Conservation (phyloP, 108 stramenopile species). For the Pseudonitzschia multistriata region DNA sequence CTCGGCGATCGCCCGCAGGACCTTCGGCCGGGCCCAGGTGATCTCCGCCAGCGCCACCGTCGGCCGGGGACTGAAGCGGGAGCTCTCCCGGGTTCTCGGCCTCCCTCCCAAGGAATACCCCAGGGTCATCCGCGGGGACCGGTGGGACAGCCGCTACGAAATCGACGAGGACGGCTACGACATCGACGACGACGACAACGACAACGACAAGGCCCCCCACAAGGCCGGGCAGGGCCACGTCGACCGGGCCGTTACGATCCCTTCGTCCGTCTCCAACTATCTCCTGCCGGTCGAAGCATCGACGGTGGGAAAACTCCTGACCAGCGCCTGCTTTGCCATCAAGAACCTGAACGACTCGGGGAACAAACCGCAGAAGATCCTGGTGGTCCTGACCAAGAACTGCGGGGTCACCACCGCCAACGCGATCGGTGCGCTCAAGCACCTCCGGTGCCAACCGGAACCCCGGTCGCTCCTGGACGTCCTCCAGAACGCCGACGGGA, state of each 20-base stretch:
- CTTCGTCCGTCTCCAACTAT: slow-evolving; percentile 72
- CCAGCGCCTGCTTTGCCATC: slow-evolving; percentile 60
- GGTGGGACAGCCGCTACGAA: slow-evolving; percentile 30
- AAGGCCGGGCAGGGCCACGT: slow-evolving; percentile 39
- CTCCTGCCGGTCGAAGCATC: slow-evolving; percentile 59
- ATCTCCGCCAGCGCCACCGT: slow-evolving; percentile 93
- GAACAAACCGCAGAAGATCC: slow-evolving; percentile 35
- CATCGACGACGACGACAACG: neutral
- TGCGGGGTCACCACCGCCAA: slow-evolving; percentile 76
- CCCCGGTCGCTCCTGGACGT: slow-evolving; percentile 74
- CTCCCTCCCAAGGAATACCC: slow-evolving; percentile 79
- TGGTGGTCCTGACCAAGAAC: slow-evolving; percentile 72
- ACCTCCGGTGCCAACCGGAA: slow-evolving; percentile 74
- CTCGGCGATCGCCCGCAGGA: slow-evolving; percentile 65
- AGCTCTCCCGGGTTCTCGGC: slow-evolving; percentile 82
- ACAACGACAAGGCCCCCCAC: neutral
- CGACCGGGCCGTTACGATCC: slow-evolving; percentile 78
- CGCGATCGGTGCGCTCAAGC: slow-evolving; percentile 79
- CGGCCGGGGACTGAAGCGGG: slow-evolving; percentile 87
- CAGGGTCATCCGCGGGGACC: slow-evolving; percentile 54
- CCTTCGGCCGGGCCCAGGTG: slow-evolving; percentile 72
- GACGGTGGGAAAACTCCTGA: slow-evolving; percentile 66
- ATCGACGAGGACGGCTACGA: slow-evolving; percentile 13
- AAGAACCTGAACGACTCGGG: slow-evolving; percentile 31
- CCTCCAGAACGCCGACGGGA: slow-evolving; percentile 66